Percentiles rank a stretch among this genome's conserved stretches.
Conservation (phyloP, 2,329 filamentous ascomycete genomes). For the Diaporthe capsici region DNA sequence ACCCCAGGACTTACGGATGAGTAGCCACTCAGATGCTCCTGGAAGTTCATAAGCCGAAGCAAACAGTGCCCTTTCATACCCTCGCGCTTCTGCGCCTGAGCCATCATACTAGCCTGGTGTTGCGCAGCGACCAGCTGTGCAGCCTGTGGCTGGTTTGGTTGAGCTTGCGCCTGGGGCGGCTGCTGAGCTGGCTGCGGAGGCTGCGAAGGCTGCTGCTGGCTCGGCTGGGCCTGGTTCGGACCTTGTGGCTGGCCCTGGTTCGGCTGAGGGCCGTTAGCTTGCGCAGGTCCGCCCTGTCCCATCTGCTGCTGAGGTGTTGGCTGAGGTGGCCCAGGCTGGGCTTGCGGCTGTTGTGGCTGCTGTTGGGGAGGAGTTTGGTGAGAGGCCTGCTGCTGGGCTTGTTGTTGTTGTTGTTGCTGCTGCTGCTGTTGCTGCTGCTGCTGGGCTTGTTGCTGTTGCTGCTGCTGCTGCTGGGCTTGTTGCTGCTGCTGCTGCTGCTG, state of each 20-base stretch:
- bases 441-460: constrained; percentile 55
- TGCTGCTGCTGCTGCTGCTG: constrained; percentile 53
- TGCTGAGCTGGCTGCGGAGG: constrained; percentile 57
- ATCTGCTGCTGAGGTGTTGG: constrained; percentile 51
- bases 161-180: constrained; percentile 55
- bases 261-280: constrained; percentile 52
- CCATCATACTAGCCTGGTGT: constrained; percentile 49
- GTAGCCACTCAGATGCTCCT: constrained; percentile 72
- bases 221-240: constrained; percentile 51
- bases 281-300: constrained; percentile 48
- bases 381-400: constrained; percentile 44
- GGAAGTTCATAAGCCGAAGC: constrained; percentile 73
- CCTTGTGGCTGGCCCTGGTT: constrained; percentile 56
- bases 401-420: constrained; percentile 42
- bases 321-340: constrained; percentile 46
- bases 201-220: constrained; percentile 63
- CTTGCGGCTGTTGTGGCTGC: constrained; percentile 45
- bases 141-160: constrained; percentile 57
- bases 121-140: constrained; percentile 52
- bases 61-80: constrained; percentile 70
- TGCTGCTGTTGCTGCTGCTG: constrained; percentile 41
- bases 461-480: constrained; percentile 57
- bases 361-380: constrained; percentile 43
- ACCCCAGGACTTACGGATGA: constrained; percentile 59
- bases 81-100: constrained; percentile 65